Evolutionary conservation across 805 yeast genomes (phyloP), one percentile per base, ranked within the genome.

Genomic region (Candida coquimbonensis): DNA sequence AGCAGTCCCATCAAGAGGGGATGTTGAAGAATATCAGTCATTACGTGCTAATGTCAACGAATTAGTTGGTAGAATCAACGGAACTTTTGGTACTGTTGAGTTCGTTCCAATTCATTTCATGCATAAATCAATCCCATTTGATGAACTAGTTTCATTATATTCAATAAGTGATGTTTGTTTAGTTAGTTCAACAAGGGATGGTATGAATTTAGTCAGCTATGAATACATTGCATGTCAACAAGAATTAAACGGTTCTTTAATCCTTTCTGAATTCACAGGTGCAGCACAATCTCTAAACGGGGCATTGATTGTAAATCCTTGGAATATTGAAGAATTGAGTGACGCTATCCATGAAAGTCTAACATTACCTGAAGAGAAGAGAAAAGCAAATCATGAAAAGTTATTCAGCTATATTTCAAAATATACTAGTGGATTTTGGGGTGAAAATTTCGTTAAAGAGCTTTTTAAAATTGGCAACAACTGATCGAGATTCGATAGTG

Each of bases 231-330:
- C 98, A 1, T 91, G 98, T 61, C 99, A 93, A 66, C 77, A 81
- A 51, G 81, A 82, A 40, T 80, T 80, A 50, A 81, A 88, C 51
- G 99, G 99, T 9, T 80, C 89, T 4, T 72, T 93, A 54, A 86
- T 93, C 41, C 65, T 93, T 51, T 83, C 95, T 37, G 99, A 93
- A 67, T 93, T 93, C 68, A 93, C 99, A 0, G 99, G 99, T 41
- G 99, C 99, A n/a, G 98, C 99, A 1, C 99, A 93, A 67, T 85
- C 95, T 1, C 71, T 93, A 52, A 91, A 93, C 60, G 99, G 99
- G 24, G 89, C 96, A 1, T 63, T 91, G 13, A 80, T 93, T 48
- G 96, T 93, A 19, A 93, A 93, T 60, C 99, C 99, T 4, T 93
- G 99, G 99, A 93, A 91, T 62, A 91, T 90, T 21, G 99, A 93